A percentile compares a stretch with the other conserved stretches of the same genome.
phyloP scores from a whole-genome alignment of 805 yeast genomes.

The Barnettozyma pratensis region DNA sequence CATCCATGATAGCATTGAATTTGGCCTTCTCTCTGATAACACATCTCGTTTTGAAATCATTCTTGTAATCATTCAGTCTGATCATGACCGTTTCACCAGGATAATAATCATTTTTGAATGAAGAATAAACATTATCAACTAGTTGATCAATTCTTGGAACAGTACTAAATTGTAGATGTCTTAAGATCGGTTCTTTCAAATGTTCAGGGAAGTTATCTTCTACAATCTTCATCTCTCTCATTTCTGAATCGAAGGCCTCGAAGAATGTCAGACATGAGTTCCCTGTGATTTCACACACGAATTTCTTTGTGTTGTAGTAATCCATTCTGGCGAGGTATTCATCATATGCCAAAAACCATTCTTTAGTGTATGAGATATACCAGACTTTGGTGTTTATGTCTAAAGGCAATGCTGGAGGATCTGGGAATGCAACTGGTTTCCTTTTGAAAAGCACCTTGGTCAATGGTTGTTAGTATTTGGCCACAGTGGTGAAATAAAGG shows the following conservation, averaged over 20 bases:
- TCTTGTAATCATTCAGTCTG: slow-evolving; percentile 29
- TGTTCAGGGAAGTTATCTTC: slow-evolving; percentile 87
- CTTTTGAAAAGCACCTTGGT: slow-evolving; percentile 72
- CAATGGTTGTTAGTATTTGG: slow-evolving; percentile 4
- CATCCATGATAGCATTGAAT: slow-evolving; percentile 46
- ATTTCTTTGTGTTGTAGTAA: slow-evolving; percentile 68
- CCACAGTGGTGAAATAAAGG: no score
- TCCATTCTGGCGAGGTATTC: slow-evolving; percentile 69
- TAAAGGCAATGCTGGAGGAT: slow-evolving; percentile 52
- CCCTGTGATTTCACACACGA: slow-evolving; percentile 95
- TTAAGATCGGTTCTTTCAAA: slow-evolving; percentile 83
- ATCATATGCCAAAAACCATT: slow-evolving; percentile 78
- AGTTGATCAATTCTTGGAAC: slow-evolving; percentile 78
- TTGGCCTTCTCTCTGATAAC: slow-evolving; percentile 82
- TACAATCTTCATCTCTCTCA: slow-evolving; percentile 54
- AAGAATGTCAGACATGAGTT: slow-evolving; percentile 86
- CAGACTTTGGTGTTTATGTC: slow-evolving; percentile 64
- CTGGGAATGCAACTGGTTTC: slow-evolving; percentile 57
- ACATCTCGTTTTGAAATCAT: slow-evolving; percentile 32
- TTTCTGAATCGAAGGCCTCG: slow-evolving; percentile 80
- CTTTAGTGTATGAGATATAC: slow-evolving; percentile 79
- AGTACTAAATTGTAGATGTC: slow-evolving; percentile 76
- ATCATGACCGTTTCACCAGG: slow-evolving; percentile 85
- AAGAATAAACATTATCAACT: slow-evolving; percentile 79
- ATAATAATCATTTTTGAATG: slow-evolving; percentile 76